Base-by-base conservation (phyloP, 2,329 filamentous ascomycete genomes). In the Talaromyces atroroseus region DNA sequence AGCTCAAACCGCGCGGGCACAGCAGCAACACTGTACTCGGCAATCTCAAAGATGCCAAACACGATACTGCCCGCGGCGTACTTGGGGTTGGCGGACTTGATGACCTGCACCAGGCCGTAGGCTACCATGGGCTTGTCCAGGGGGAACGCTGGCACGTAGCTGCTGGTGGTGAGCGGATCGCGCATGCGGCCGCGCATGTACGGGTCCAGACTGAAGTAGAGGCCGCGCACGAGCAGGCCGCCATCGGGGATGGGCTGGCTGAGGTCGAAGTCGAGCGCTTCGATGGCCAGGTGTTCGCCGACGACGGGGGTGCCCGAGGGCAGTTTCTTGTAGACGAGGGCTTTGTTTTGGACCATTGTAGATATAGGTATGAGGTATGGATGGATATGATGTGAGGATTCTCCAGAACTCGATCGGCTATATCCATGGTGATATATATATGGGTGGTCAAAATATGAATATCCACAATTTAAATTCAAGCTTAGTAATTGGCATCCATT, bases 121-220 rank as follows among this genome's bases (percentile, higher is more conserved):
- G 85, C 91, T 62, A 72, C 74, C 59, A 95, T 81, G 61, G 89
- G 82, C 63, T 82, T 72, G 68, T 79, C 78, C 47, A 89, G 71
- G 12, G 78, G 68, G 66, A 85, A 90, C 1, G 86, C 72, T 1
- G 86, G 78, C 21, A 78, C 71, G 77, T 90, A 94, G 16, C 88
- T 91, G 74, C 87, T 83, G 68, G 75, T 65, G 34, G 76, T 71
- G 6, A 10, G 5, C 2, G 87, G 68, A 42, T 78, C 72, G 50
- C 89, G 86, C 88, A 95, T 92, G 63, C 83, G 82, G 59, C 87
- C 88, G 57, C 91, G 87, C 78, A 89, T 84, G 77, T 95, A 95
- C 2, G 90, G 90, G 72, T 95, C 90, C 74, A 87, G 87, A 38
- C 88, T 92, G 62, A 85, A 79, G 71, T 88, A 90, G 66, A 87